A percentile compares a stretch with the other conserved stretches of the same genome.
phyloP scores from a whole-genome alignment of 345 rosid genomes.

The Carallia pectinifolia region DNA sequence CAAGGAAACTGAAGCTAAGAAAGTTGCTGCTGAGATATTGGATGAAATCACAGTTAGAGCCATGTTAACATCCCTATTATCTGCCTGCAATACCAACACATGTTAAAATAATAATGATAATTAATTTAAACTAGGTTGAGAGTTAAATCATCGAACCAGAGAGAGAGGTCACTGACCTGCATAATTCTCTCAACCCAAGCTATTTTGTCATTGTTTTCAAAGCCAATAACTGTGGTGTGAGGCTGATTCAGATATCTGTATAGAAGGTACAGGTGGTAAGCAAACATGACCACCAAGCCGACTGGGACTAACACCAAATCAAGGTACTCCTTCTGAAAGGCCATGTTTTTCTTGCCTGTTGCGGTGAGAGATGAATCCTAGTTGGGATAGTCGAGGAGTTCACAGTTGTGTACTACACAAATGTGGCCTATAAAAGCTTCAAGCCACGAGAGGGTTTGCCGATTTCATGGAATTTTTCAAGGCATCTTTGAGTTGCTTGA shows the following conservation, averaged over 20 bases:
- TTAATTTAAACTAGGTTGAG: not conserved
- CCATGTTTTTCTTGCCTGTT: constrained; percentile 23
- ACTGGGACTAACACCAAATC: constrained; percentile 70
- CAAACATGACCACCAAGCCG: constrained; percentile 54
- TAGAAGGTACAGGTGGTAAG: constrained; percentile 59
- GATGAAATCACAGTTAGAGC: constrained; percentile 52
- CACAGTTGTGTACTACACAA: too few species aligned
- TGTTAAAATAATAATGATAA: not conserved
- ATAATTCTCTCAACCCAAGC: constrained; percentile 74
- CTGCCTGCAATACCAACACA: constrained; percentile 29
- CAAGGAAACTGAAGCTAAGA: constrained; percentile 53
- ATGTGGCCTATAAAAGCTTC: not conserved
- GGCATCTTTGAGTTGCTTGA: constrained; percentile 15
- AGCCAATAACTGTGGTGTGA: constrained; percentile 60
- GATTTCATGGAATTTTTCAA: not conserved
- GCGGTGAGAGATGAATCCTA: too few species aligned
- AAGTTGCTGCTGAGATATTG: constrained; percentile 62
- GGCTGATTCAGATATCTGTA: constrained; percentile 57
- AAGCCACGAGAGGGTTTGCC: not conserved
- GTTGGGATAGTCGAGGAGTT: too few species aligned
- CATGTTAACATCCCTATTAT: constrained; percentile 19
- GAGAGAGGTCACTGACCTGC: constrained; percentile 36
- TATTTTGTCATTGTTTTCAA: constrained; percentile 62
- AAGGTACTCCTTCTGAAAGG: constrained; percentile 52
- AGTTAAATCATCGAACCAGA: not conserved